Percentiles rank a stretch among this genome's conserved stretches.
phyloP scores from a whole-genome alignment of 2,329 filamentous ascomycete species.

The Karstenula rhodostoma region DNA sequence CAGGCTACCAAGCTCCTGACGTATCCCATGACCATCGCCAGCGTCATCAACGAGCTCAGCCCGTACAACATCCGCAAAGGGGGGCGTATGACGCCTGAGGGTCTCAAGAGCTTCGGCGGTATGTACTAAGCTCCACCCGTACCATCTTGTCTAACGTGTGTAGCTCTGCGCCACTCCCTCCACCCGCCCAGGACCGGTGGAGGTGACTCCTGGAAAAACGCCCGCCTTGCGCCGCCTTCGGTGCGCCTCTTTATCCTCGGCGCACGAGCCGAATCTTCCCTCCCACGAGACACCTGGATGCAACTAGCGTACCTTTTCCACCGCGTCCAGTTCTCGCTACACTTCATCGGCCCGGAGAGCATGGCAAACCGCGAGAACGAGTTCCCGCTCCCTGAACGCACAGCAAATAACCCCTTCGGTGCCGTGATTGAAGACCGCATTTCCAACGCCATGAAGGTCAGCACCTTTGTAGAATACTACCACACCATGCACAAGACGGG shows the following conservation, averaged over 20 bases:
- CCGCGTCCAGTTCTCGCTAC: slow-evolving; percentile 84
- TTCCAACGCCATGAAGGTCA: slow-evolving; percentile 91
- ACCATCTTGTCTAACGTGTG: slow-evolving; percentile 21
- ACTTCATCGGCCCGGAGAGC: slow-evolving; percentile 95
- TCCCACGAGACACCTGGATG: slow-evolving; percentile 92
- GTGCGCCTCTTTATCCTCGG: slow-evolving; percentile 93
- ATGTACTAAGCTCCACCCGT: slow-evolving; percentile 48
- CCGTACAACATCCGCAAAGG: slow-evolving; percentile 83
- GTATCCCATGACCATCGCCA: slow-evolving; percentile 91
- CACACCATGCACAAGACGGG: slow-evolving; percentile 93
- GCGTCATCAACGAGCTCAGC: slow-evolving; percentile 91
- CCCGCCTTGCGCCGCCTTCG: slow-evolving; percentile 84
- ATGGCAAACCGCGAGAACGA: slow-evolving; percentile 95
- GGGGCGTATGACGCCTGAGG: slow-evolving; percentile 82
- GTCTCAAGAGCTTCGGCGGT: slow-evolving; percentile 93
- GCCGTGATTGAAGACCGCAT: slow-evolving; percentile 93
- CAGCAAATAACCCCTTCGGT: slow-evolving; percentile 86
- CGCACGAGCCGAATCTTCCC: slow-evolving; percentile 94
- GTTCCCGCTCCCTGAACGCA: slow-evolving; percentile 88
- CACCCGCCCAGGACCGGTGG: slow-evolving; percentile 85
- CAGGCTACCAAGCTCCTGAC: slow-evolving; percentile 93
- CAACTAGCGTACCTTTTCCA: slow-evolving; percentile 96
- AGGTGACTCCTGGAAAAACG: slow-evolving; percentile 75
- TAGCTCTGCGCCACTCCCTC: slow-evolving; percentile 89
- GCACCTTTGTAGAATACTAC: slow-evolving; percentile 97